phyloP scores from a whole-genome alignment of 2,329 filamentous ascomycete species.

The Orbilia blumenaviensis region DNA sequence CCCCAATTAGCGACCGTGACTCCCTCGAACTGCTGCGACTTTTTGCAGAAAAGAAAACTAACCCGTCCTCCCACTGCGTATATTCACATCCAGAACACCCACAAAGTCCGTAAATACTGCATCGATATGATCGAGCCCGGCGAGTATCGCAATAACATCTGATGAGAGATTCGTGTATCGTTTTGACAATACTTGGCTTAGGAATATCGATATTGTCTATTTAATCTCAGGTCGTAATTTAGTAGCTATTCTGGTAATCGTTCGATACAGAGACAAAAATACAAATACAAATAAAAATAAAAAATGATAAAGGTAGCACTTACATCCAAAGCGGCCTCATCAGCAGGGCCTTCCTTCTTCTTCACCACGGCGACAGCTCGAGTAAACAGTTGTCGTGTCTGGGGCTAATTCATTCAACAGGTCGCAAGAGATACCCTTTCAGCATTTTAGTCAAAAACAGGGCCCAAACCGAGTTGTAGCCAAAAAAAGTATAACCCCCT shows the following conservation, averaged over 20 bases:
- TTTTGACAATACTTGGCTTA: conserved; percentile 82
- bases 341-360: conserved; percentile 68
- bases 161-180: conserved; percentile 95
- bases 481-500: not conserved
- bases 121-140: conserved; percentile 89
- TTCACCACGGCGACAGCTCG: conserved; percentile 76
- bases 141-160: conserved; percentile 88
- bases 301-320: conserved; percentile 58
- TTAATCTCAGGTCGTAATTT: not conserved
- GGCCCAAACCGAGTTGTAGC: not conserved
- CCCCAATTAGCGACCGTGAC: conserved; percentile 71
- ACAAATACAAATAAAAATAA: not conserved
- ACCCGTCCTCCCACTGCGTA: conserved; percentile 78
- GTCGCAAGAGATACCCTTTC: conserved; percentile 30
- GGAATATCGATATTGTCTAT: conserved; percentile 88
- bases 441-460: conserved; percentile 47
- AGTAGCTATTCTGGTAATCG: not conserved
- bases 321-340: conserved; percentile 87
- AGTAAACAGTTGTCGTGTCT: conserved; percentile 80
- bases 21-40: conserved; percentile 74
- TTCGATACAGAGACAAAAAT: not conserved
- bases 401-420: conserved; percentile 62
- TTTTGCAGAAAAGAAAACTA: conserved; percentile 66
- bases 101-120: conserved; percentile 88
- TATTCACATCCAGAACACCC: conserved; percentile 79